These are phyloP conservation scores for Pyracantha coccinea DNA, from an alignment of 331 rosid genomes.

Conservation along the genomic window DNA sequence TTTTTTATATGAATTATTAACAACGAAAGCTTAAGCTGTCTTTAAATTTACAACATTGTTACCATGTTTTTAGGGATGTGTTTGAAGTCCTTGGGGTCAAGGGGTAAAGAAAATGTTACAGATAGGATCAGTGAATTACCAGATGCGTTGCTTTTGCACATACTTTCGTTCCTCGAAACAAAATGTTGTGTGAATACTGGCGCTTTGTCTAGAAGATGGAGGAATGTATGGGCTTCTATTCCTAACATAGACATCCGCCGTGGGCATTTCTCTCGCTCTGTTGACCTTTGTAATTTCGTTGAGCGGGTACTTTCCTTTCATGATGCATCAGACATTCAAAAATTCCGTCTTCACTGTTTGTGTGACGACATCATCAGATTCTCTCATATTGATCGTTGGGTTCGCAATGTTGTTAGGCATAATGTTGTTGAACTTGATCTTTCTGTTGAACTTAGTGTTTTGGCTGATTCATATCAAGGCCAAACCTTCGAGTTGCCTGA, in stretches of 20 bases:
- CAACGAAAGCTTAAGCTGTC: no score
- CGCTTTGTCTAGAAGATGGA: background rate
- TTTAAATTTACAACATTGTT: no score
- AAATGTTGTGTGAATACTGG: background rate
- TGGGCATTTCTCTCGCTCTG: no score
- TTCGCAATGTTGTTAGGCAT: background rate
- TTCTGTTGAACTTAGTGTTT: background rate
- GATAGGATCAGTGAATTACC: background rate
- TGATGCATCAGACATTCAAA: background rate
- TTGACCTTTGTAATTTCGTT: background rate
- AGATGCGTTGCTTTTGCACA: background rate
- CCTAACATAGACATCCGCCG: background rate
- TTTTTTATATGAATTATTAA: no score
- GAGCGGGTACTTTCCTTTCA: no score
- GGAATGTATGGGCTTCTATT: background rate
- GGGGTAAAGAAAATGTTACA: background rate
- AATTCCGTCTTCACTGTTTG: background rate
- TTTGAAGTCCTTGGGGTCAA: no score
- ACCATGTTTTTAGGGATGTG: no score
- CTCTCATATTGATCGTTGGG: no score
- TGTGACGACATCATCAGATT: background rate
- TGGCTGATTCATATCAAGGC: background rate
- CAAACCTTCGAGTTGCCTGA: no score
- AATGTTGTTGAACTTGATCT: background rate
- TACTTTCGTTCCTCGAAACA: background rate